These are phyloP conservation scores for Sporormia fimetaria DNA, from an alignment of 495 filamentous ascomycete genomes.

Conservation along the genomic window DNA sequence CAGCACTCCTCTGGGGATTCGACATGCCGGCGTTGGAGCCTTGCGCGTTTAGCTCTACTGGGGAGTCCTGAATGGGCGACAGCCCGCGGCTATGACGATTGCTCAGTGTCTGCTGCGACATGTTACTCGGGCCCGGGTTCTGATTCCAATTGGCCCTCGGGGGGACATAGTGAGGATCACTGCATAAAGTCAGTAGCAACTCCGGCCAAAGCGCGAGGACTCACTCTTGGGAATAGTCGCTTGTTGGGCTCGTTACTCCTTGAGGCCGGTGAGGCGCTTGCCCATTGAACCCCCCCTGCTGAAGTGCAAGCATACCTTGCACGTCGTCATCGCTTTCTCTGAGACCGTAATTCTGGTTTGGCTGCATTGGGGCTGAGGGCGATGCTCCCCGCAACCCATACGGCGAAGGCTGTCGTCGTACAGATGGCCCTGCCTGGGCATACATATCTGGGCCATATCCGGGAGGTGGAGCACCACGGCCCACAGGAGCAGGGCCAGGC, in stretches of 20 bases:
- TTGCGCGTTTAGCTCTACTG: conserved; percentile 35
- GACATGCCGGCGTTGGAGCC: conserved; percentile 26
- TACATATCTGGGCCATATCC: conserved; percentile 29
- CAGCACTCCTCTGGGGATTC: conserved; percentile 35
- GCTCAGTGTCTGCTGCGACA: conserved; percentile 16
- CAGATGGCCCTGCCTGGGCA: conserved; percentile 9
- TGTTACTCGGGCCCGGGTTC: conserved; percentile 26
- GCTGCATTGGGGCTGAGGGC: conserved; percentile 15
- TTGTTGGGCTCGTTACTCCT: conserved; percentile 44
- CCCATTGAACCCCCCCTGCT: conserved; percentile 41
- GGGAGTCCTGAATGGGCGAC: conserved; percentile 28
- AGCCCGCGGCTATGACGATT: conserved; percentile 22
- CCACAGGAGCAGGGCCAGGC: conserved; percentile 31
- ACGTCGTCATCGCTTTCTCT: conserved; percentile 59
- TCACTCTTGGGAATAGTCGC: conserved; percentile 66
- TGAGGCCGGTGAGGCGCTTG: conserved; percentile 32
- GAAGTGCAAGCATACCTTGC: conserved; percentile 55
- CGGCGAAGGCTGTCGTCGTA: conserved; percentile 16
- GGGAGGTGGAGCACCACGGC: conserved; percentile 48
- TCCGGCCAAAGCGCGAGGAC: conserved; percentile 25
- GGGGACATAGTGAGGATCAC: conserved; percentile 37
- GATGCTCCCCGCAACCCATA: conserved; percentile 21
- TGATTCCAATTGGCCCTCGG: conserved; percentile 38
- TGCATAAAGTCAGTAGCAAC: conserved; percentile 11
- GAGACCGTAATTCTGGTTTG: conserved; percentile 31